Evolutionary conservation across 345 rosid genomes (phyloP), one percentile per base, ranked within the genome.

Genomic region (Aegle marmelos): DNA sequence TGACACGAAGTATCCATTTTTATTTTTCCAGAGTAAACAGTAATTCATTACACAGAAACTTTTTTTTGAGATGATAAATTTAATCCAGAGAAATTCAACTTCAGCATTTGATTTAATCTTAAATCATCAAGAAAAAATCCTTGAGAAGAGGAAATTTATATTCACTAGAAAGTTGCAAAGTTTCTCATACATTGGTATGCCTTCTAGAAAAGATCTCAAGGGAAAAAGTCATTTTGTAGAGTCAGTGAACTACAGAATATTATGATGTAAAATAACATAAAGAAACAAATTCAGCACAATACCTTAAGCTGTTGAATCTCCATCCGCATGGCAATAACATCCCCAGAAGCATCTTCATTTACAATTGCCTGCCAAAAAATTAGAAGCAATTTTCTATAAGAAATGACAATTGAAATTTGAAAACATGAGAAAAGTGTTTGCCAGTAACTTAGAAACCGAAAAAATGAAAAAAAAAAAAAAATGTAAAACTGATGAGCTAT

Each of bases 271-370:
- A 21, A 9, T 39, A 67, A 24, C 14, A 17, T 30, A 60, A 50
- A 78, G 45, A 4, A 66, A 53, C 10, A 61, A 70, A 61, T 50
- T 56, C 6, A 79, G 62, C 4, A 33, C 21, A 64, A 36, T 89
- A 94, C 99, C 97, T 90, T 96, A 16, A 96, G 94, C 67, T 94
- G 97, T 82, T 96, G 99, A 77, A 96, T 96, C 87, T 96, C 97
- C 82, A 87, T 68, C 67, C 99, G 84, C 99, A 96, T 94, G 68
- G 94, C 90, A 85, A 94, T 85, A 69, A 94, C 94, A 89, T 96
- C 98, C 73, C 99, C 99, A 41, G 94, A 92, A 71, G 99, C 92
- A 86, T 96, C 99, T 88, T 96, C 99, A 68, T 96, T 96, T 74
- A 96, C 87, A 78, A 96, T 87, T 66, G 98, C 99, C 99, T 96